These are phyloP conservation scores for Drechslerella dactyloides DNA, from an alignment of 2,329 filamentous ascomycete species.

Conservation along the genomic window DNA sequence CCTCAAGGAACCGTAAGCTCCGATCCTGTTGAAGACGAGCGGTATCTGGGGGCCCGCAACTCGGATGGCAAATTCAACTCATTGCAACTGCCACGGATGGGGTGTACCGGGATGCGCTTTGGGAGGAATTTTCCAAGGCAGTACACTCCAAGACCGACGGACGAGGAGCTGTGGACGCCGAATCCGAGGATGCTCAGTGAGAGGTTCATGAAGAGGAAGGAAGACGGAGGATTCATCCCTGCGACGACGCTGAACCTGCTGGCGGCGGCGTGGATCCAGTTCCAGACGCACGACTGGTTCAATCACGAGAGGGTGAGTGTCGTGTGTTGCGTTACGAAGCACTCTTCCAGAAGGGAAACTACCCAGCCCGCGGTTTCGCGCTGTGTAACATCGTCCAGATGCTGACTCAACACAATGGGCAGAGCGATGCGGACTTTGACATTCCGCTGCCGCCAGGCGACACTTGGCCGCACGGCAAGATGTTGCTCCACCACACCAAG, in stretches of 20 bases:
- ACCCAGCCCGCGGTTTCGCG: neutral
- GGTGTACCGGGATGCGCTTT: constrained; percentile 61
- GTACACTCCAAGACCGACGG: constrained; percentile 57
- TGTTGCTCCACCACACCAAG: constrained; percentile 58
- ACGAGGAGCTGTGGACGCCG: constrained; percentile 60
- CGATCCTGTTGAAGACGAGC: constrained; percentile 56
- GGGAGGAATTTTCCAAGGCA: constrained; percentile 60
- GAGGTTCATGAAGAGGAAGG: constrained; percentile 59
- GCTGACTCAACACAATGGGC: neutral
- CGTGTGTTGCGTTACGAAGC: neutral
- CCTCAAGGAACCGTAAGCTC: constrained; percentile 57
- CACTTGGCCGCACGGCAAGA: constrained; percentile 57
- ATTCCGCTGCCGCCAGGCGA: constrained; percentile 58
- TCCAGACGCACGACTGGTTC: constrained; percentile 61
- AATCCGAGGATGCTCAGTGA: constrained; percentile 61
- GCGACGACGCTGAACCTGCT: constrained; percentile 61
- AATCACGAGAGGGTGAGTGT: constrained; percentile 55
- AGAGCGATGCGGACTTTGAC: constrained; percentile 56
- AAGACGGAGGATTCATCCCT: constrained; percentile 58
- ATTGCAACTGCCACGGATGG: constrained; percentile 60
- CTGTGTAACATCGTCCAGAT: neutral
- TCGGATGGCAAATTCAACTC: constrained; percentile 61
- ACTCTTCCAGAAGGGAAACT: neutral
- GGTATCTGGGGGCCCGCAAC: constrained; percentile 58
- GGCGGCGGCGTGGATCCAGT: constrained; percentile 63